Base-by-base conservation (phyloP, 2,329 filamentous ascomycete genomes). In the Reticulascus tulasneorum region DNA sequence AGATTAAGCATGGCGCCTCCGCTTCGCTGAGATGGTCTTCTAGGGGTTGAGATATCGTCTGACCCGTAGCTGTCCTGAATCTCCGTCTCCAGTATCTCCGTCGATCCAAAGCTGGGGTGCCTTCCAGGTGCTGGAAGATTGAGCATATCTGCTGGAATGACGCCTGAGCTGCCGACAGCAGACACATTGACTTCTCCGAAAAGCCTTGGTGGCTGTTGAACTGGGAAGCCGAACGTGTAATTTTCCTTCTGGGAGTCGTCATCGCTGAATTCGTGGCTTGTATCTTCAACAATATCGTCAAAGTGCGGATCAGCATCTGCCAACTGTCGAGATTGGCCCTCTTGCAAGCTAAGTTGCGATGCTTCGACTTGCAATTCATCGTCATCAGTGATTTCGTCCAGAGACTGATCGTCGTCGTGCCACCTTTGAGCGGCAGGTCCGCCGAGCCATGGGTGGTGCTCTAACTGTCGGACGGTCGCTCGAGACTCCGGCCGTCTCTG, bases 211-310 rank as follows among this genome's bases (percentile, higher is more conserved):
- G 54, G 58, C 6, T 58, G 60, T 10, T 50, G 47, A 15, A 45
- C 54, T 26, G 56, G 30, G 16, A 29, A 79, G 62, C 79, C 80
- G 29, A 84, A 78, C 58, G 84, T 83, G 32, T 77, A 75, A 7
- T 86, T 90, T 56, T 90, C 85, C 51, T 88, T 88, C 55, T 90
- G 86, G 5, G 84, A 87, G 41, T 88, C 83, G 46, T 85, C 86
- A 44, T 62, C 61, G 47, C 63, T 58, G 1, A 67, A 72, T 32
- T 62, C 63, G 37, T 63, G 61, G 3, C 68, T 53, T 9, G 63
- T 49, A 26, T 67, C 63, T 12, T 59, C 56, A 20, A 50, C 41
- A 35, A 53, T 53, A 17, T 60, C 60, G 23, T 41, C 47, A n/a
- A 53, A 32, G 27, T 31, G 46, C 45, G 51, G 51, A 46, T 29